A percentile compares a stretch with the other conserved stretches of the same genome.
Conservation (phyloP, 352 stramenopile genomes). For the Thalassiosira pacifica region DNA sequence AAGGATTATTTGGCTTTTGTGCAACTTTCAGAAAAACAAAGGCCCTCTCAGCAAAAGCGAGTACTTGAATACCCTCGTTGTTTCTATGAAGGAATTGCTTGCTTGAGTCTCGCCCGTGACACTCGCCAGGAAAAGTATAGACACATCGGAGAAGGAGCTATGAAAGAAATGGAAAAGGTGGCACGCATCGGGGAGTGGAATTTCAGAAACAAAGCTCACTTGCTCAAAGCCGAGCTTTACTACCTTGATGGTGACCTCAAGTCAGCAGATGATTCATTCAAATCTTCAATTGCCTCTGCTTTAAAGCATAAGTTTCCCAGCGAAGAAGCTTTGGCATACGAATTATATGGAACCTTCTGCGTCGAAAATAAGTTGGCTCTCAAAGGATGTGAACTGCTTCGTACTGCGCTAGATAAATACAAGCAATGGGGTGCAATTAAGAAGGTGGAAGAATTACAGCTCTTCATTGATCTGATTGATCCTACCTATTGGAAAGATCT, state of each 20-base stretch:
- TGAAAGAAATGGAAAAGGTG: no score
- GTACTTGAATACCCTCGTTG: neutral
- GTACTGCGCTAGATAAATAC: conserved; percentile 25
- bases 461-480: conserved; percentile 4
- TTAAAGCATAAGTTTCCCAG: conserved; percentile 46
- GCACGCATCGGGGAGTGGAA: conserved; percentile 1
- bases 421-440: conserved; percentile 41
- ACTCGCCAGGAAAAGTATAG: no score
- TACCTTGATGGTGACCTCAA: conserved; percentile 38
- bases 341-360: conserved; percentile 51
- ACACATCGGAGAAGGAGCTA: no score
- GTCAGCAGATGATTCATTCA: conserved; percentile 20
- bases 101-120: neutral
- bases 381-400: conserved; percentile 18
- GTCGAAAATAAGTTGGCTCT: conserved; percentile 11
- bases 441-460: conserved; percentile 12
- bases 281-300: conserved; percentile 39
- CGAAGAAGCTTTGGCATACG: conserved; percentile 41
- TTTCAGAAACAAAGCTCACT: conserved; percentile 18
- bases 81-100: conserved; percentile 21
- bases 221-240: conserved; percentile 42
- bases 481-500: no score
- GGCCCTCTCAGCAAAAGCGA: neutral
- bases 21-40: neutral
- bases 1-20: neutral